Evolutionary conservation across 176 grass and related monocot genomes (phyloP).

Genomic region (Avena atlantica): DNA sequence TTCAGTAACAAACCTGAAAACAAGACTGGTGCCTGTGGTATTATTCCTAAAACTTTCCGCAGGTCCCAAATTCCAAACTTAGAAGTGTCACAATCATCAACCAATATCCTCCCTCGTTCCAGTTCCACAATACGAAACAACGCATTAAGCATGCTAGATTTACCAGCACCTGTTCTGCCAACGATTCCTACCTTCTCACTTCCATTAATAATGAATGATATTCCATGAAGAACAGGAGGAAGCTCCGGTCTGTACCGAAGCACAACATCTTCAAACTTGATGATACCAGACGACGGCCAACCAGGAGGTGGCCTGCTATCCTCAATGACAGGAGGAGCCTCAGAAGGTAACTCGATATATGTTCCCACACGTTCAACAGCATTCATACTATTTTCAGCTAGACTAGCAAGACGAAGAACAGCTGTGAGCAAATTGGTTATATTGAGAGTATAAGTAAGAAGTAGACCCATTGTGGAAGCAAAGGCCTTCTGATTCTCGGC

Average conservation of each 20-base stretch:
- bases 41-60: conserved; percentile 95
- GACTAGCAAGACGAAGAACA: conserved; percentile 89
- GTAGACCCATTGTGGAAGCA: conserved; percentile 97
- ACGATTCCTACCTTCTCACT: conserved; percentile 97
- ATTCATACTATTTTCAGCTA: conserved; percentile 99
- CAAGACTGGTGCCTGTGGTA: conserved; percentile 92
- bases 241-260: conserved; percentile 96
- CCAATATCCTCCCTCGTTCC: conserved; percentile 78
- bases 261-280: conserved; percentile 87
- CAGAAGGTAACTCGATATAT: conserved; percentile 88
- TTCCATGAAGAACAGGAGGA: conserved; percentile 95
- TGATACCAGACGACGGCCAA: conserved; percentile 88
- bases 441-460: conserved; percentile 94
- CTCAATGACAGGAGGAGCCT: conserved; percentile 94
- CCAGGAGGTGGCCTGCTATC: conserved; percentile 82
- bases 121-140: conserved; percentile 94
- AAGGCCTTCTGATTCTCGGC: conserved; percentile 89
- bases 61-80: conserved; percentile 97
- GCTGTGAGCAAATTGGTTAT: conserved; percentile 90
- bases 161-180: conserved; percentile 96
- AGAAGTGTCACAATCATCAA: conserved; percentile 84
- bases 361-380: conserved; percentile 92
- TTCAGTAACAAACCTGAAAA: conserved; percentile 86
- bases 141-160: conserved; percentile 99
- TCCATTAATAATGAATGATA: conserved; percentile 93